These are phyloP conservation scores for Colletotrichum sansevieriae DNA, from an alignment of 2,329 filamentous ascomycete species.

Conservation along the genomic window DNA sequence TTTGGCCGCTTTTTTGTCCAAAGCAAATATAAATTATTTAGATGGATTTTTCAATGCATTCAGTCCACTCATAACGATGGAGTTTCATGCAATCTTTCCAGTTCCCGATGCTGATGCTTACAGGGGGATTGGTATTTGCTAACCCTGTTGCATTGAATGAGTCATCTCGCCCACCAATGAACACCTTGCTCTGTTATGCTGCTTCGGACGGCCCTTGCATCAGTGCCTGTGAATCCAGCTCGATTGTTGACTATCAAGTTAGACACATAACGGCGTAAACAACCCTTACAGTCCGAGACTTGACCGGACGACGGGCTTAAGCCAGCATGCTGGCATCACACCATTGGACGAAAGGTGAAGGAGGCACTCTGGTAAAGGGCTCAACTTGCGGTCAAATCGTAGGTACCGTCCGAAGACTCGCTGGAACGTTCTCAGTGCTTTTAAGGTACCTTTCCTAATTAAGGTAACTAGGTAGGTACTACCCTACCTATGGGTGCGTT, in stretches of 20 bases:
- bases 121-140: not conserved
- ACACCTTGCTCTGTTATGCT: too few species aligned
- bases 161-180: not conserved
- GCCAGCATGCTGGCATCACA: not conserved
- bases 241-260: not conserved
- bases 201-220: not conserved
- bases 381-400: not conserved
- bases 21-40: not conserved
- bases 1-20: too few species aligned
- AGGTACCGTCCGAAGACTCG: too few species aligned
- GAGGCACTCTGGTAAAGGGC: not conserved
- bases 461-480: too few species aligned
- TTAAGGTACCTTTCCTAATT: too few species aligned
- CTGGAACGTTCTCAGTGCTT: not conserved
- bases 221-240: not conserved
- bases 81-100: conserved; percentile 4
- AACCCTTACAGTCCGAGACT: not conserved
- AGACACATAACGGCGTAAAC: conserved; percentile 1
- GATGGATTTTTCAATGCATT: not conserved
- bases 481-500: too few species aligned
- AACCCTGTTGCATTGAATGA: not conserved
- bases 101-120: not conserved
- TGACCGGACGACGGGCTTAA: conserved; percentile 5
- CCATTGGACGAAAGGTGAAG: not conserved
- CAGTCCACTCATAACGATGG: not conserved